A percentile compares a stretch with the other conserved stretches of the same genome.
Evolutionary conservation across 2,329 filamentous ascomycete species (phyloP).

Genomic region (Aureobasidium melanogenum): DNA sequence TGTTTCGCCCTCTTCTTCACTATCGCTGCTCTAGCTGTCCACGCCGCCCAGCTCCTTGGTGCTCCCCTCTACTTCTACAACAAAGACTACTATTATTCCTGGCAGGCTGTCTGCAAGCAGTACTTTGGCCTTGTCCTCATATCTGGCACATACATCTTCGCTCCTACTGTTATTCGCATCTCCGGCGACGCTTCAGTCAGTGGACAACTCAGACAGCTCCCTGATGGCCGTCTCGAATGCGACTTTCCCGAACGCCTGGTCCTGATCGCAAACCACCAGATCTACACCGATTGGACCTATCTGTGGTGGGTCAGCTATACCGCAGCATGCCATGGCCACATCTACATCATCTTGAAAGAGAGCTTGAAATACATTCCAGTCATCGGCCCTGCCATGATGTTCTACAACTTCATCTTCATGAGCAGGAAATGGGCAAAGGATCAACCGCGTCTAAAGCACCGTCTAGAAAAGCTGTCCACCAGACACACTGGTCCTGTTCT

Average conservation of each 20-base stretch:
- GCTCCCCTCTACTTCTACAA: constrained; percentile 65
- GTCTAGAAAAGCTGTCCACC: constrained; percentile 61
- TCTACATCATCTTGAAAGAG: constrained; percentile 88
- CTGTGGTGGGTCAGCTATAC: constrained; percentile 93
- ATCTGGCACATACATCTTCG: constrained; percentile 78
- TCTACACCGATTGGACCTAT: constrained; percentile 89
- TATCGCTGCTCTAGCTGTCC: constrained; percentile 36
- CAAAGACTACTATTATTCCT: constrained; percentile 69
- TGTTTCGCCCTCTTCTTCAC: constrained; percentile 39
- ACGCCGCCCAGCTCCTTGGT: constrained; percentile 63
- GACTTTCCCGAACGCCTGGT: constrained; percentile 74
- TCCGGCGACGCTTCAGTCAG: constrained; percentile 75
- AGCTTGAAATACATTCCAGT: constrained; percentile 77
- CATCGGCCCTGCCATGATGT: constrained; percentile 73
- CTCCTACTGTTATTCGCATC: constrained; percentile 72
- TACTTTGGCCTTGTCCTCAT: constrained; percentile 69
- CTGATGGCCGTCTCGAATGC: constrained; percentile 67
- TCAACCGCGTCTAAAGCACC: constrained; percentile 62
- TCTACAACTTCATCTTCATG: constrained; percentile 87
- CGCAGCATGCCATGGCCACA: constrained; percentile 70
- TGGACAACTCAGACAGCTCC: constrained; percentile 60
- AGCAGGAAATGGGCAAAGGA: constrained; percentile 83
- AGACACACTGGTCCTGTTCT: constrained; percentile 31
- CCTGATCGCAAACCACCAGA: constrained; percentile 80
- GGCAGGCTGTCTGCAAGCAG: constrained; percentile 79